Base-by-base conservation (phyloP, 1,284 basidiomycete genomes). In the Mixia osmundae region DNA sequence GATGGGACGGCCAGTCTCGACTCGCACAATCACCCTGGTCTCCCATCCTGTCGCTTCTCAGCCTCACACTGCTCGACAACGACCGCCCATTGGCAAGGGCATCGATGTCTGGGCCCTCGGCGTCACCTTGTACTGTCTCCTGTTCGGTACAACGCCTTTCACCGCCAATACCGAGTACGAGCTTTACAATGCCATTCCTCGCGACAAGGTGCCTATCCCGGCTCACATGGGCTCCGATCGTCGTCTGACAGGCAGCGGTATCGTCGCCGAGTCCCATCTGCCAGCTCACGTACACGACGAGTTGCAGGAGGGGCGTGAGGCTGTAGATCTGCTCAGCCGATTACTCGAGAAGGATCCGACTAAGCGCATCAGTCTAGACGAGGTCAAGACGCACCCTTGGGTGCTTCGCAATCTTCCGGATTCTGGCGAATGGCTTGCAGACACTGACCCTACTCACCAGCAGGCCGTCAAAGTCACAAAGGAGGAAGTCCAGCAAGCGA, bases 71-170 rank as follows among this genome's bases (percentile, higher is more conserved):
- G 29, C 35, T 10, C 46, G 50, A 28, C 59, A 57, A 36, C 65
- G 72, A 16, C 72, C 71, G 3, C 65, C 67, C 1, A 77, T 97
- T 44, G 89, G 85, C 25, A 85, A 89, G 54, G 76, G 83, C 4
- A 91, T 97, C 53, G 91, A 99, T 51, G 70, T 97, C n/a, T 99
- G 89, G 89, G 87, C 91, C 1, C 67, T 99, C 6, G 91, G 91
- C n/a, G 77, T 95, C 24, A 97, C 91, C 1, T 62, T 95, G 10
- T 97, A 85, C 59, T 91, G 85, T 51, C 67, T 97, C 30, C 65
- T 95, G 2, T 95, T 94, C 48, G 91, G 83, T 18, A 61, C 61
- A 37, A 66, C 72, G 5, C 80, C 80, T 1, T 83, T 72, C 59
- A 57, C 66, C 29, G 61, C 67, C 41, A 52, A 54, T 14, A 63